These are phyloP conservation scores for Pyrenophora seminiperda DNA, from an alignment of 2,329 filamentous ascomycete species.

Conservation along the genomic window DNA sequence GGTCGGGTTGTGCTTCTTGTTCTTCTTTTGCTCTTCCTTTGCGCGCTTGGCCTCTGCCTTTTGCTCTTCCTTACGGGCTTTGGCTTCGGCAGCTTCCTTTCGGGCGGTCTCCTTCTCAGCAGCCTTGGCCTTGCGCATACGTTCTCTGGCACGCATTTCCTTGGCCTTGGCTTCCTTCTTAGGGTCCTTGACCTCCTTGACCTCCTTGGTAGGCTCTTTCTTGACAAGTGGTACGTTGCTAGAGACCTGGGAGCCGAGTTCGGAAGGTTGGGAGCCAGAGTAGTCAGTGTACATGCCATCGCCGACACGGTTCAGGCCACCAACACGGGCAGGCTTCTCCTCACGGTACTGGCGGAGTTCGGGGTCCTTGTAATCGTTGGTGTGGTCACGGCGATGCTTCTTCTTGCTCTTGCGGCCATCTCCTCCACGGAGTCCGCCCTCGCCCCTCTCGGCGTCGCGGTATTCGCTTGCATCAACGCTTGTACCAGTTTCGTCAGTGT, in stretches of 20 bases:
- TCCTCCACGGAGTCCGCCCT: conserved; percentile 50
- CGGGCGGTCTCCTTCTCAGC: conserved; percentile 46
- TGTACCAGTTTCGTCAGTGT: conserved; percentile 54
- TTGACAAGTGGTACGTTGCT: conserved; percentile 51
- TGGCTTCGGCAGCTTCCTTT: conserved; percentile 42
- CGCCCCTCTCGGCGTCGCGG: conserved; percentile 49
- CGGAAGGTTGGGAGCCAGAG: conserved; percentile 66
- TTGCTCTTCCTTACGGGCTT: conserved; percentile 53
- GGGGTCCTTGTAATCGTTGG: conserved; percentile 57
- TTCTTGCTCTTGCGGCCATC: conserved; percentile 50
- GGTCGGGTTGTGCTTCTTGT: conserved; percentile 45
- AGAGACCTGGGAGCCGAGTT: conserved; percentile 58
- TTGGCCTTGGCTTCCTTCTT: conserved; percentile 48
- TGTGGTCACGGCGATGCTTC: conserved; percentile 59
- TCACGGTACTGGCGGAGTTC: conserved; percentile 83
- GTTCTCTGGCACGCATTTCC: conserved; percentile 56
- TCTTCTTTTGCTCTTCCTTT: conserved; percentile 52
- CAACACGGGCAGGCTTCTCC: conserved; percentile 84
- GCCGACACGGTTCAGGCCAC: conserved; percentile 81
- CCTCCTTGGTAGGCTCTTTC: conserved; percentile 36
- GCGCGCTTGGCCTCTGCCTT: conserved; percentile 45
- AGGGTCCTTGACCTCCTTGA: conserved; percentile 42
- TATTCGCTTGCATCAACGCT: conserved; percentile 51
- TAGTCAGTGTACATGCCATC: conserved; percentile 84
- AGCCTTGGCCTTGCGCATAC: conserved; percentile 53